Percentiles rank a stretch among this genome's conserved stretches.
Conservation (phyloP, 441 rosid genomes). For the Gossypium gossypioides region DNA sequence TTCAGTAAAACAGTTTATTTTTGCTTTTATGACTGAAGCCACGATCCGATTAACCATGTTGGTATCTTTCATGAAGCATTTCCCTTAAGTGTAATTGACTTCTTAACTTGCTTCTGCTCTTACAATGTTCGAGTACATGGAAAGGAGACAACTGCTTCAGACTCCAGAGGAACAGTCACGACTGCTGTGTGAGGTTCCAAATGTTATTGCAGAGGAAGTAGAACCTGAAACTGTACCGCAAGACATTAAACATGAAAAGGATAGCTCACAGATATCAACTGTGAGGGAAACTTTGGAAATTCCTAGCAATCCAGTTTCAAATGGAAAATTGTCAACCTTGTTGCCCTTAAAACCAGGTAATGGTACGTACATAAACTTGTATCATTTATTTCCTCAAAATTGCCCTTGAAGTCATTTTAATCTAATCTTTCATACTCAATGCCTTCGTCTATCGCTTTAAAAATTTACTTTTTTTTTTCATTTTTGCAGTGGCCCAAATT, state of each 20-base stretch:
- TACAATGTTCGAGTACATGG: constrained; percentile 66
- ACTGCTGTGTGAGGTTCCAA: constrained; percentile 50
- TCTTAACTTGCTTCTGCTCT: constrained; percentile 46
- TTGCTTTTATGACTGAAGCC: not conserved
- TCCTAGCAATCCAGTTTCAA: constrained; percentile 20
- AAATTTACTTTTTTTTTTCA: not conserved
- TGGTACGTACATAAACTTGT: constrained; percentile 26
- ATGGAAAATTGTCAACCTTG: constrained; percentile 24
- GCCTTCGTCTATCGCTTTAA: not conserved
- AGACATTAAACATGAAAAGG: constrained; percentile 24
- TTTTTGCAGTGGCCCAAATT: not conserved
- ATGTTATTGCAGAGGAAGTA: constrained; percentile 52
- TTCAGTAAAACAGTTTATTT: not conserved
- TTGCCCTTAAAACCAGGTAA: constrained; percentile 11
- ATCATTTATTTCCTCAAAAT: constrained; percentile 11
- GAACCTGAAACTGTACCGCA: constrained; percentile 27
- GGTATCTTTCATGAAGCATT: not conserved
- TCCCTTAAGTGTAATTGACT: constrained; percentile 15
- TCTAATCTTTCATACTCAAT: not conserved
- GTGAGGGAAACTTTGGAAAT: constrained; percentile 22
- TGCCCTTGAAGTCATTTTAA: constrained; percentile 4
- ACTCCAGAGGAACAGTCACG: constrained; percentile 56
- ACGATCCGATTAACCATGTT: not conserved
- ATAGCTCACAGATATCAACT: constrained; percentile 26
- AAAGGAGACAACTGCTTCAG: constrained; percentile 58